Conservation (phyloP, 2,329 filamentous ascomycete genomes). For the Paecilomyces variotii region DNA sequence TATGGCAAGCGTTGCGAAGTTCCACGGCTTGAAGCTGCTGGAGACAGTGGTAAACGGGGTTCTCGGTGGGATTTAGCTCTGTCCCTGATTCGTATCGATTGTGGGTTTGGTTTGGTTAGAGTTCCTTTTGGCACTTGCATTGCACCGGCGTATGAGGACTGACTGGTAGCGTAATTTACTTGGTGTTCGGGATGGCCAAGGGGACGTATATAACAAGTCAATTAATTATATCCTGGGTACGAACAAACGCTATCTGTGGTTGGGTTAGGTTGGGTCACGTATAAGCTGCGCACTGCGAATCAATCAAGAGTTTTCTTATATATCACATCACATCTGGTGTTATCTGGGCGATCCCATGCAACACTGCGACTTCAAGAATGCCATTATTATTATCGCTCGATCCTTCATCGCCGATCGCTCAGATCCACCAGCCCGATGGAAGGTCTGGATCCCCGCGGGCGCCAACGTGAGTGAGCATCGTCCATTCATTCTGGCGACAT, state of each 20-base stretch:
- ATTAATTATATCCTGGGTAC: not conserved
- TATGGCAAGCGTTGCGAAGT: constrained; percentile 65
- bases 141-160: not conserved
- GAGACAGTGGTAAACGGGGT: constrained; percentile 64
- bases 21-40: constrained; percentile 77
- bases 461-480: not conserved
- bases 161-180: not conserved
- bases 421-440: not conserved
- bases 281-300: too few species aligned
- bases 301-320: too few species aligned
- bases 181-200: not conserved
- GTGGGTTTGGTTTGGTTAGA: not conserved
- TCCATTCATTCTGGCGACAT: not conserved
- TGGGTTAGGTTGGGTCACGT: not conserved
- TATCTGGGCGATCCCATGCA: not conserved
- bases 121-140: not conserved
- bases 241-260: not conserved
- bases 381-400: not conserved
- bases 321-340: too few species aligned
- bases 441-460: not conserved
- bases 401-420: not conserved
- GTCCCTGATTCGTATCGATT: not conserved
- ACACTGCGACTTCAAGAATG: not conserved
- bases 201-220: not conserved
- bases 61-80: constrained; percentile 34